These are phyloP conservation scores for Marasmius sp. DNA, from an alignment of 1,284 basidiomycete species.

Conservation along the genomic window DNA sequence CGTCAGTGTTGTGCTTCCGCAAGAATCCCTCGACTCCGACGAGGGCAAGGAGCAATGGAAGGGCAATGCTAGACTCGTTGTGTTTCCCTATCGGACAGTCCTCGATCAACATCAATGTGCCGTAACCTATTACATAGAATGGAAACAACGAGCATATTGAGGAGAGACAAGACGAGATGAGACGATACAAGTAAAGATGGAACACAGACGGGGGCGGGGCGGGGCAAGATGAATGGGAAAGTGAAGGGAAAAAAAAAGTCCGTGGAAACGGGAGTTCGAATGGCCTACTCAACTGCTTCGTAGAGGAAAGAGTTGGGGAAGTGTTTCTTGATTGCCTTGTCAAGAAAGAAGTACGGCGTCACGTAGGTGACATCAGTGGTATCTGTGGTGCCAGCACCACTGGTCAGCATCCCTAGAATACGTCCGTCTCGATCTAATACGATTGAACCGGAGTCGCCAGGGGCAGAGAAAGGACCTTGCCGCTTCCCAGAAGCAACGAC, in stretches of 20 bases:
- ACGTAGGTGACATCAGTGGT: constrained; percentile 30
- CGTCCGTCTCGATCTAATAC: constrained; percentile 26
- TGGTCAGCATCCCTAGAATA: constrained; percentile 32
- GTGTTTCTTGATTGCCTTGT: constrained; percentile 18
- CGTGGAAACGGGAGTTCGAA: not conserved
- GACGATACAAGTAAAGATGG: too few relatives aligned
- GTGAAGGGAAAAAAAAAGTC: not conserved
- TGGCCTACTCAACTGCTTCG: not conserved
- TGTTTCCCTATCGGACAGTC: too few relatives aligned
- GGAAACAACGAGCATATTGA: too few relatives aligned
- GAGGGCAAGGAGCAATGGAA: too few relatives aligned
- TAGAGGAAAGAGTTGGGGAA: constrained; percentile 12
- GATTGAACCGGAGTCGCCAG: constrained; percentile 35
- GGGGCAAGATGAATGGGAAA: not conserved
- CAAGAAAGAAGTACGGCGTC: constrained; percentile 26
- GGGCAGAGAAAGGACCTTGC: constrained; percentile 28
- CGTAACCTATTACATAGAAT: too few relatives aligned
- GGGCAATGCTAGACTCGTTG: too few relatives aligned
- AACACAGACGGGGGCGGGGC: too few relatives aligned
- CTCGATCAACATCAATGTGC: too few relatives aligned
- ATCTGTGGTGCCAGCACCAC: constrained; percentile 24
- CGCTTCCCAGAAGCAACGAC: constrained; percentile 25
- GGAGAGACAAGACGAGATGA: too few relatives aligned
- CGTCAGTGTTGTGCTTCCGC: too few relatives aligned
- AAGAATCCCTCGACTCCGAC: too few relatives aligned